Conservation (phyloP, 805 yeast genomes). For the Starmera amethionina region DNA sequence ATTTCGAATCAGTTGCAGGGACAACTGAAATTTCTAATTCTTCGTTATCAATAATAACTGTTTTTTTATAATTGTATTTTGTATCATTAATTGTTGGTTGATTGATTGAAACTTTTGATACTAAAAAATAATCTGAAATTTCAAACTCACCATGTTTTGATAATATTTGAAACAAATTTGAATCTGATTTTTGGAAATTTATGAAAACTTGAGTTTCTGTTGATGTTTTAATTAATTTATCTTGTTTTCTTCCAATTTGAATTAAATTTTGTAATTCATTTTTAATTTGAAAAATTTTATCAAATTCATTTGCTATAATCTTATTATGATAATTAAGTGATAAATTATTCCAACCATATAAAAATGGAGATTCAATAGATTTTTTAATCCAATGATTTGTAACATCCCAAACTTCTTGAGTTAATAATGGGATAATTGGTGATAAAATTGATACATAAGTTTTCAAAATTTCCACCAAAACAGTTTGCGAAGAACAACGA, state of each 20-base stretch:
- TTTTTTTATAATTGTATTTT: constrained; percentile 20
- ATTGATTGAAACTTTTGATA: constrained; percentile 44
- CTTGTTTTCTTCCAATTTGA: constrained; percentile 47
- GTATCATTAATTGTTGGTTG: constrained; percentile 6
- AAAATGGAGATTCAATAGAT: constrained; percentile 8
- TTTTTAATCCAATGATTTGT: constrained; percentile 22
- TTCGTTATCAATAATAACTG: constrained; percentile 21
- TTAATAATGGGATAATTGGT: constrained; percentile 74
- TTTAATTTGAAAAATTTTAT: constrained; percentile 35
- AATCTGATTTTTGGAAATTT: constrained; percentile 10
- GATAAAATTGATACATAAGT: constrained; percentile 59
- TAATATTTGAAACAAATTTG: constrained; percentile 5
- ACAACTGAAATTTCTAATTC: constrained; percentile 28
- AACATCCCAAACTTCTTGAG: constrained; percentile 84
- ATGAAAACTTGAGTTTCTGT: constrained; percentile 45
- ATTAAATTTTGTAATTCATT: constrained; percentile 38
- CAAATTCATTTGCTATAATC: constrained; percentile 33
- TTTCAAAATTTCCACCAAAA: constrained; percentile 46
- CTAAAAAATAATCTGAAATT: constrained; percentile 49
- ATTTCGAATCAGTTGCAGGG: constrained; percentile 44
- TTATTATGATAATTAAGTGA: constrained; percentile 33
- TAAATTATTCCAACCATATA: constrained; percentile 13
- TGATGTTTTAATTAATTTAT: constrained; percentile 42
- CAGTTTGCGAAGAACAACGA: constrained; percentile 56
- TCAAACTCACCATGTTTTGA: constrained; percentile 24